Evolutionary conservation across 108 stramenopile genomes (phyloP).

Genomic region (Fragilaria crotonensis): DNA sequence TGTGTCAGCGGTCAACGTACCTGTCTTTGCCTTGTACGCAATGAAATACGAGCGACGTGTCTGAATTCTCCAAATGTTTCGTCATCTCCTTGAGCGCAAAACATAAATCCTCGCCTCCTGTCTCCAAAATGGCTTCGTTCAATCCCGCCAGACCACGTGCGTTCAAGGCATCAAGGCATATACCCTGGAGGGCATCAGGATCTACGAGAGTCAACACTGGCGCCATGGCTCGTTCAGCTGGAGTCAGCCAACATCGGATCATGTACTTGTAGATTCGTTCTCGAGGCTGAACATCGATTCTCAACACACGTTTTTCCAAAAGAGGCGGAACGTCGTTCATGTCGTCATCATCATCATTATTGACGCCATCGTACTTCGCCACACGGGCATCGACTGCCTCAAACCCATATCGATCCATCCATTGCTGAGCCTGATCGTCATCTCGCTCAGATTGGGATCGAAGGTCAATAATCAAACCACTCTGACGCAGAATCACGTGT

Average conservation of each 20-base stretch:
- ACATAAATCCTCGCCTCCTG: constrained; percentile 15
- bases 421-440: constrained; percentile 12
- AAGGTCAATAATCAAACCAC: constrained; percentile 26
- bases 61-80: constrained; percentile 19
- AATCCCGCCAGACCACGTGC: constrained; percentile 27
- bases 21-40: constrained; percentile 52
- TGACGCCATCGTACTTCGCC: no score
- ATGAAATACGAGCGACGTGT: constrained; percentile 19
- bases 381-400: no score
- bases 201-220: constrained; percentile 7
- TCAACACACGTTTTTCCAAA: constrained; percentile 9
- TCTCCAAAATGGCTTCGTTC: constrained; percentile 42
- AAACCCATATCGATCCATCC: constrained; percentile 18
- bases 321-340: neutral
- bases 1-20: no score
- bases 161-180: constrained; percentile 29
- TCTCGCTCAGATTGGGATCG: constrained; percentile 26
- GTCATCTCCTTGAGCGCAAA: constrained; percentile 23
- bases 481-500: neutral
- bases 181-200: constrained; percentile 10
- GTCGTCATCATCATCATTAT: constrained; percentile 5
- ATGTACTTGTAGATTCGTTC: constrained; percentile 12
- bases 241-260: constrained; percentile 17
- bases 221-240: constrained; percentile 2
- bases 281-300: constrained; percentile 26